These are phyloP conservation scores for Curvularia sp. DNA, from an alignment of 2,329 filamentous ascomycete genomes.

Conservation along the genomic window DNA sequence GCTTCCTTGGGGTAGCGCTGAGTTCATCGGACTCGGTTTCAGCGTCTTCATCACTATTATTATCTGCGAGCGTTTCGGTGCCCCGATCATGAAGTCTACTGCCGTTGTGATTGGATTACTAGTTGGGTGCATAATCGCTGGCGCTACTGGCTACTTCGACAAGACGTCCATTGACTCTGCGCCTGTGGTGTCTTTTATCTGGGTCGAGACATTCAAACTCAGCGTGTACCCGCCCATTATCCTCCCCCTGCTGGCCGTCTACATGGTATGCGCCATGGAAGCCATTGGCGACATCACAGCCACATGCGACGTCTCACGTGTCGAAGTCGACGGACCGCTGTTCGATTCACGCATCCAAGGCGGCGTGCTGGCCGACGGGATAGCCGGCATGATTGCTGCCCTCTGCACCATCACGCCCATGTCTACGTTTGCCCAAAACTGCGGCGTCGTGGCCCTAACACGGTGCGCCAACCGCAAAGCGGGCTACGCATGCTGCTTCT, in stretches of 20 bases:
- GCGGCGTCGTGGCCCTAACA: constrained; percentile 70
- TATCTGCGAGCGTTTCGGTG: constrained; percentile 79
- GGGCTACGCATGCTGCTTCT: constrained; percentile 78
- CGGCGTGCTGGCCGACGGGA: constrained; percentile 77
- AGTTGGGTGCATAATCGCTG: constrained; percentile 79
- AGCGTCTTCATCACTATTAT: constrained; percentile 81
- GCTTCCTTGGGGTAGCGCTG: constrained; percentile 77
- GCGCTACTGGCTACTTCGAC: constrained; percentile 79
- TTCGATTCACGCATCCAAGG: constrained; percentile 83
- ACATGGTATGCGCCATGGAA: constrained; percentile 77
- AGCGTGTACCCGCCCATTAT: constrained; percentile 76
- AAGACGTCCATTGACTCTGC: constrained; percentile 73
- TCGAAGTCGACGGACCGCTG: constrained; percentile 73
- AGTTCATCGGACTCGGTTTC: constrained; percentile 81
- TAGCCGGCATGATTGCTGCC: constrained; percentile 76
- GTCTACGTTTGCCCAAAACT: constrained; percentile 58
- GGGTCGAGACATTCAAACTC: constrained; percentile 79
- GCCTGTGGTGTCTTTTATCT: constrained; percentile 76
- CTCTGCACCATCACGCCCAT: constrained; percentile 82
- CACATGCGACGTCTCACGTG: constrained; percentile 78
- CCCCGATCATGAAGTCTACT: constrained; percentile 83
- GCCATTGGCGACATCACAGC: constrained; percentile 82
- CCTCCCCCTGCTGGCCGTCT: constrained; percentile 68
- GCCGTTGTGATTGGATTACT: constrained; percentile 77
- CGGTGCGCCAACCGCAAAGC: constrained; percentile 81